Base-by-base conservation (phyloP, 306 rosid genomes). In the Quillaja saponaria region DNA sequence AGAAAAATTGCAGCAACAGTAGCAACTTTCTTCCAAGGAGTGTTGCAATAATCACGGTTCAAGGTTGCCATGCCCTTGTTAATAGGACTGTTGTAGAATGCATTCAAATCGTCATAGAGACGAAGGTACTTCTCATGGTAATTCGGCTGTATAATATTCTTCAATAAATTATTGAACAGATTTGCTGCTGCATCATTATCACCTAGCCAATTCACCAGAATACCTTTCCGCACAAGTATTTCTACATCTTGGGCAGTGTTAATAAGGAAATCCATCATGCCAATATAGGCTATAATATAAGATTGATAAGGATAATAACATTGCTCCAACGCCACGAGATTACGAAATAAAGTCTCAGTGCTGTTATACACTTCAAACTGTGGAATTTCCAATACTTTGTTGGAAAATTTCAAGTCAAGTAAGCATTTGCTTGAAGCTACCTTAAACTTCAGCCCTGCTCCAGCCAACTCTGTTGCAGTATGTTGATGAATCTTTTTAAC, bases 131-230 rank as follows among this genome's bases (percentile, higher is more conserved):
- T n/a, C n/a, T n/a, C n/a, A n/a, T n/a, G n/a, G n/a, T n/a, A n/a
- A n/a, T n/a, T n/a, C n/a, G n/a, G n/a, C n/a, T n/a, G n/a, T n/a
- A n/a, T n/a, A n/a, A n/a, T n/a, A n/a, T n/a, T n/a, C n/a, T n/a
- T n/a, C n/a, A n/a, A n/a, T n/a, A n/a, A n/a, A n/a, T n/a, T n/a
- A 55, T 76, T 76, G 18, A 76, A 28, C 73, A 76, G 47, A 7
- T n/a, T 50, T 20, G 55, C 54, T 33, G 38, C 64, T n/a, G 72
- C 64, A n/a, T 31, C 17, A 28, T 58, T 64, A 21, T 69, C 69
- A 3, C 76, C 76, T 15, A 69, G 40, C 28, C 53, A 58, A 41
- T 64, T 76, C 3, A 45, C 31, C 35, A 76, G 14, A 18, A 76
- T 76, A 31, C 65, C 61, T 6, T 66, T 66, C 18, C 64, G 46